Evolutionary conservation across 1,284 basidiomycete genomes (phyloP), one percentile per base, ranked within the genome.

Genomic region (Ganoderma multipileum): DNA sequence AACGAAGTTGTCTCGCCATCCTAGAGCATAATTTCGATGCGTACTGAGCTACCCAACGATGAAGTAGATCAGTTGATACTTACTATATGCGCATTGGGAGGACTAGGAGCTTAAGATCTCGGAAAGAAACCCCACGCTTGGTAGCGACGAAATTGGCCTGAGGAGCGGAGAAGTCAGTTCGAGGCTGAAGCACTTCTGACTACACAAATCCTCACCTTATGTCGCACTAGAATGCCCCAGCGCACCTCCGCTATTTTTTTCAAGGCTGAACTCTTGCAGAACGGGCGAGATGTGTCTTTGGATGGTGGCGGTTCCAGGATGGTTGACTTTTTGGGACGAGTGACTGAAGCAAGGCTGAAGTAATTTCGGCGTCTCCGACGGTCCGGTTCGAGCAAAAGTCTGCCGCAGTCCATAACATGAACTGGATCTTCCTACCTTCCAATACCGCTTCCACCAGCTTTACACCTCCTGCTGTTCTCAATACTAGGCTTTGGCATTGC

Each of bases 1-100:
- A 70, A 9, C 82, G 82, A 33, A 83, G 78, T 54, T 80, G 66
- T 39, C 78, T 77, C 38, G 79, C 63, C 81, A 83, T 83, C 44
- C 58, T 50, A 23, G 28, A 39, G 16, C 18, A 18, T 47, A 2
- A 0, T 39, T 23, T 16, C 3, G 8, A 23, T n/a, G 4, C 9
- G 33, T n/a, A n/a, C 33, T 0, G 33, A 23, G 16, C 0, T 39
- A 28, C 11, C 47, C 12, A 12, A 55, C 1, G 16, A 1, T 33
- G 3, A 12, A 28, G 23, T 28, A 33, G 44, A 50, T 26, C n/a
- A 26, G 16, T 4, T 26, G 3, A 11, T 3, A 50, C 47, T 12
- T 50, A 52, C 47, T 52, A 5, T 52, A 52, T 52, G 23, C 23
- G 23, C 23, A 3, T 26, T 1, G 14, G 47, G 6, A 3, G 26